Evolutionary conservation across 768 basidiomycete species (phyloP), one percentile per base, ranked within the genome.

Genomic region (Leucosporidium scottii): DNA sequence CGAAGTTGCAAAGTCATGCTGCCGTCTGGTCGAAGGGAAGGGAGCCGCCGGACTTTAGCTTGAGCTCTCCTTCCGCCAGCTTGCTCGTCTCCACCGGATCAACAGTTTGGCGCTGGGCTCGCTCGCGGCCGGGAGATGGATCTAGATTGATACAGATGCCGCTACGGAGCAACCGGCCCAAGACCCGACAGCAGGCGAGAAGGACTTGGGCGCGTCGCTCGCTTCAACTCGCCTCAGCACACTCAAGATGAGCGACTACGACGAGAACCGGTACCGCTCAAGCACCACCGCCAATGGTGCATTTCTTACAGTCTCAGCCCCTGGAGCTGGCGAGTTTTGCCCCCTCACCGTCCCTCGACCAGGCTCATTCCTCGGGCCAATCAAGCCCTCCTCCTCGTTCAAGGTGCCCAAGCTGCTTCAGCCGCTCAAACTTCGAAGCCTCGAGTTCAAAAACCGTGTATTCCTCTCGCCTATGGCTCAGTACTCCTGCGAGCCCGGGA

Each of bases 401-500:
- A 54, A 54, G 27, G 53, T 54, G 23, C 53, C 53, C 25, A 54
- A 27, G 53, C 27, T 54, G 53, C 53, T 54, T 2, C 53, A 54
- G 53, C 53, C 53, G 1, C 53, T 54, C 53, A 54, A 54, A 27
- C 53, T 54, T 27, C 27, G 53, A 17, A 28, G 53, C 13, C 53
- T 54, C 3, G 53, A 54, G 53, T 54, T 54, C 53, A 54, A 54
- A 21, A 54, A 54, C 53, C 53, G 53, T 27, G 21, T 54, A 25
- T 54, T 54, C 53, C 25, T 54, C n/a, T 54, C 53, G 4, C 53
- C 53, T 8, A 54, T 54, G 53, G 53, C 53, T n/a, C 53, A 54
- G 53, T 54, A 54, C 25, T 54, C 53, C 10, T 54, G 53, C 25
- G 25, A 54, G 53, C 53, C 53, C 3, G 53, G 53, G 3, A 54